Percentiles rank a stretch among this genome's conserved stretches.
These are phyloP conservation scores for Aristolochia contorta DNA, from an alignment of 164 flowering plant genomes.

Conservation along the genomic window DNA sequence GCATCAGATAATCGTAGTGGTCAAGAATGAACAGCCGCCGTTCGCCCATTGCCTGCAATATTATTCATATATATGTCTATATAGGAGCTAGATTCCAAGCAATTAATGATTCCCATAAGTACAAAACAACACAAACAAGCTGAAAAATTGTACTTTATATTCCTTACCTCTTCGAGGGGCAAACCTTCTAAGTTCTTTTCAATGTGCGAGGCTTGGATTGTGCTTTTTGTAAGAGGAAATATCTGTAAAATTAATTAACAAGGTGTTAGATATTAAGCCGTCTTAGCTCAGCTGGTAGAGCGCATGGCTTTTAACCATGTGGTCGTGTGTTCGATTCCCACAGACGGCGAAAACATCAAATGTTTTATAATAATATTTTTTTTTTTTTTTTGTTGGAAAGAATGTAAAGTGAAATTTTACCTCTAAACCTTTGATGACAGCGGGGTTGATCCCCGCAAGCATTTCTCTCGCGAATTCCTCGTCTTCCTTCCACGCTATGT, in stretches of 20 bases:
- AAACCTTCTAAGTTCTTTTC: constrained; percentile 36
- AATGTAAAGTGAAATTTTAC: constrained; percentile 17
- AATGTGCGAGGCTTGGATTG: constrained; percentile 21
- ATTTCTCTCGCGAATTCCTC: constrained; percentile 80
- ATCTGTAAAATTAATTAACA: constrained; percentile 3
- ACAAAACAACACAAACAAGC: not conserved
- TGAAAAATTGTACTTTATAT: no score
- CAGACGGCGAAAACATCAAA: constrained; percentile 12
- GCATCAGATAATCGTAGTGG: constrained; percentile 50
- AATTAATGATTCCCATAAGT: no score
- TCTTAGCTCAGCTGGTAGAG: constrained; percentile 16
- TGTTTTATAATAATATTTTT: not conserved
- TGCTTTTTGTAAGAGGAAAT: constrained; percentile 21
- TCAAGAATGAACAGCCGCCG: constrained; percentile 42
- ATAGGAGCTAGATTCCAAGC: no score
- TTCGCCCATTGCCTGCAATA: constrained; percentile 33
- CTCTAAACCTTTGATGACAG: constrained; percentile 37
- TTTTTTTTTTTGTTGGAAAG: not conserved
- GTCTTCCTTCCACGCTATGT: constrained; percentile 74
- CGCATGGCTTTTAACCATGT: constrained; percentile 13
- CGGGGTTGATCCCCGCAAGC: constrained; percentile 80
- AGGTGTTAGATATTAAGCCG: not conserved
- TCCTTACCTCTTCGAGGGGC: constrained; percentile 21
- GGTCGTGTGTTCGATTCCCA: constrained; percentile 15
- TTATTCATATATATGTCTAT: no score